These are phyloP conservation scores for Tolypocladium tundrense DNA, from an alignment of 2,329 filamentous ascomycete species.

Conservation along the genomic window DNA sequence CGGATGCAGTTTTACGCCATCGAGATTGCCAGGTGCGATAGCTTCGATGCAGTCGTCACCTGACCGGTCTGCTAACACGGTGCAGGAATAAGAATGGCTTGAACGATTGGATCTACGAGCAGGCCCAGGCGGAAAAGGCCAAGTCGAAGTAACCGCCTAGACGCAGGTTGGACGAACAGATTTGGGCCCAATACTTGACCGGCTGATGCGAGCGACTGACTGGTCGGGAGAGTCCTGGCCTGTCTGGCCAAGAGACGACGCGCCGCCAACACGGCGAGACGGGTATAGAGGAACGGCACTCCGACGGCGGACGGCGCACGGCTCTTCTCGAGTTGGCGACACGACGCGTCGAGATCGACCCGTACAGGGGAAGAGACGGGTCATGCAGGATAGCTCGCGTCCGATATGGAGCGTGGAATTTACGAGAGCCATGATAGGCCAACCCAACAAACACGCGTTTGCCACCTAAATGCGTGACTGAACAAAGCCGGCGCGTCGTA, in stretches of 20 bases:
- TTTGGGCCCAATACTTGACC: neutral
- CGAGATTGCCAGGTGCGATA: slow-evolving; percentile 33
- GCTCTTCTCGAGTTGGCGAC: neutral
- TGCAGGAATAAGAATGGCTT: slow-evolving; percentile 75
- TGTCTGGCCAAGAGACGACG: neutral
- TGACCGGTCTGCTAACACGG: slow-evolving; percentile 17
- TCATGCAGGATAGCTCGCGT: neutral
- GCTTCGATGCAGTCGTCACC: neutral
- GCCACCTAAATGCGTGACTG: neutral
- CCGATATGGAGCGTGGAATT: neutral
- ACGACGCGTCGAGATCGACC: neutral
- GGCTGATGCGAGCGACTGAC: neutral
- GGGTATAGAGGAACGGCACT: neutral
- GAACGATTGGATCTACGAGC: slow-evolving; percentile 96
- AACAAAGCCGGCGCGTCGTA: neutral
- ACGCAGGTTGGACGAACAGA: neutral
- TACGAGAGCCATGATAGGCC: neutral
- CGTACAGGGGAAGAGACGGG: too few species aligned
- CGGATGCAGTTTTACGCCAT: slow-evolving; percentile 47
- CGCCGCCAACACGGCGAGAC: neutral
- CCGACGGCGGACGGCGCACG: neutral
- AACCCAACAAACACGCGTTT: neutral
- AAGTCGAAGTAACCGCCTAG: slow-evolving; percentile 5
- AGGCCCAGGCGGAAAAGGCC: slow-evolving; percentile 52
- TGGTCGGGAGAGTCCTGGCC: neutral